A percentile compares a stretch with the other conserved stretches of the same genome.
Evolutionary conservation across 2,329 filamentous ascomycete genomes (phyloP).

Genomic region (Aspergillus ibericus): DNA sequence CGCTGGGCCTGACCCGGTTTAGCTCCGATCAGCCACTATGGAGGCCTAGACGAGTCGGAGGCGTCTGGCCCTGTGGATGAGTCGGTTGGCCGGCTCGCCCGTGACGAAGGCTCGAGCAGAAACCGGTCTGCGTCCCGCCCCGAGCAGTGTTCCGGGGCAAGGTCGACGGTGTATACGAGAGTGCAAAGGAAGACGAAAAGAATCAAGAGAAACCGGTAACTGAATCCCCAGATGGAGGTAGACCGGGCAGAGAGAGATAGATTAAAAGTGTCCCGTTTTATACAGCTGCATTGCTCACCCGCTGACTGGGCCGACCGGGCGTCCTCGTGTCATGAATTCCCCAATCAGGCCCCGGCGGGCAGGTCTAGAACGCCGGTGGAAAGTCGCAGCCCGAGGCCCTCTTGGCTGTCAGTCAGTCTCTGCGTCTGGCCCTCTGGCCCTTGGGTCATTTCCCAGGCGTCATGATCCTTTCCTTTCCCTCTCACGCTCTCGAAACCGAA

Average conservation of each 20-base stretch:
- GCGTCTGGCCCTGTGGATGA: conserved; percentile 5
- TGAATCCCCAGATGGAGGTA: background rate
- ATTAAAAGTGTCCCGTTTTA: conserved; percentile 2
- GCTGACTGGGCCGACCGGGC: conserved; percentile 7
- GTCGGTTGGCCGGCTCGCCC: background rate
- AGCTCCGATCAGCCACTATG: conserved; percentile 24
- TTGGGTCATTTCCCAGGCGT: conserved; percentile 21
- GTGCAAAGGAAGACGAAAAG: background rate
- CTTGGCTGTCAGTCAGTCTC: conserved; percentile 13
- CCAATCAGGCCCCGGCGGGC: conserved; percentile 19
- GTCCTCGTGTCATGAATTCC: conserved; percentile 27
- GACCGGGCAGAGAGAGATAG: background rate
- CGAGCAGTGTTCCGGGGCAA: too few relatives aligned
- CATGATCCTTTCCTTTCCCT: conserved; percentile 18
- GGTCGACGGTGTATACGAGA: too few relatives aligned
- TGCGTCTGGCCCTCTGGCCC: conserved; percentile 17
- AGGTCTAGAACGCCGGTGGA: conserved; percentile 24
- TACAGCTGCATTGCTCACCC: conserved; percentile 2
- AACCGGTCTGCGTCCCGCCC: background rate
- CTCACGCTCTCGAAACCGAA: conserved; percentile 7
- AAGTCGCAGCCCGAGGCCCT: conserved; percentile 19
- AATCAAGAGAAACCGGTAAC: too few relatives aligned
- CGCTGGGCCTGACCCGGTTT: conserved; percentile 9
- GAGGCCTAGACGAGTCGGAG: conserved; percentile 23
- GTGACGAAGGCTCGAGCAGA: background rate